Base-by-base conservation (phyloP, 176 grass and related monocot genomes). In the Aegilops umbellulata region DNA sequence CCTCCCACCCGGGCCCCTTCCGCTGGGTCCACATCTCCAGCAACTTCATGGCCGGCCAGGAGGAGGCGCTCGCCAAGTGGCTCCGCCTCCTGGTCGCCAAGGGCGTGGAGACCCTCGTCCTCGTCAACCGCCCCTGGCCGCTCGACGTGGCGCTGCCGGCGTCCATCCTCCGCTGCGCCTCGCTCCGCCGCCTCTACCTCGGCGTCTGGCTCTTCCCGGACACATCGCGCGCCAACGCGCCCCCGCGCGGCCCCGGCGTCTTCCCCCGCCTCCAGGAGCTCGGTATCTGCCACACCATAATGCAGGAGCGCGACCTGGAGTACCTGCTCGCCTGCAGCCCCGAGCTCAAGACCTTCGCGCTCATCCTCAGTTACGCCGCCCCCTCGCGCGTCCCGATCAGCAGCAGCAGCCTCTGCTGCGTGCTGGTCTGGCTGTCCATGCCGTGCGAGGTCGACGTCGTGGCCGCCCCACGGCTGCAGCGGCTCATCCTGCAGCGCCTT, bases 221-320 rank as follows among this genome's bases (percentile, higher is more conserved):
- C 73, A 86, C 84, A 0, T 4, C 15, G 23, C 6, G 5, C 10
- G 35, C 34, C 83, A 51, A 6, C 12, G 69, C 0, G 11, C 69
- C 38, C 69, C n/a, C 61, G 0, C 10, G 35, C 62, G 74, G 49
- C 20, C 23, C 31, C 13, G 64, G 12, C 53, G 51, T 44, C n/a
- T 86, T 90, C 83, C 83, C 88, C 22, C 46, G 23, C 14, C 88
- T 90, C 16, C 36, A 32, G 15, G 78, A 90, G 88, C 61, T 90
- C 51, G 65, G 26, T 36, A 61, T 90, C n/a, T 22, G 47, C 67
- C 5, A 57, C 67, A 58, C 13, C 71, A 4, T 16, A n/a, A n/a
- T 86, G 19, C 10, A 14, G 24, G 63, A 78, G 4, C 12, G 11
- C 8, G 88, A 90, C 83, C 27, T 90, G 6, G 71, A 82, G 31